Evolutionary conservation across 2,329 filamentous ascomycete genomes (phyloP), one percentile per base, ranked within the genome.

Genomic region (Neonectria punicea): DNA sequence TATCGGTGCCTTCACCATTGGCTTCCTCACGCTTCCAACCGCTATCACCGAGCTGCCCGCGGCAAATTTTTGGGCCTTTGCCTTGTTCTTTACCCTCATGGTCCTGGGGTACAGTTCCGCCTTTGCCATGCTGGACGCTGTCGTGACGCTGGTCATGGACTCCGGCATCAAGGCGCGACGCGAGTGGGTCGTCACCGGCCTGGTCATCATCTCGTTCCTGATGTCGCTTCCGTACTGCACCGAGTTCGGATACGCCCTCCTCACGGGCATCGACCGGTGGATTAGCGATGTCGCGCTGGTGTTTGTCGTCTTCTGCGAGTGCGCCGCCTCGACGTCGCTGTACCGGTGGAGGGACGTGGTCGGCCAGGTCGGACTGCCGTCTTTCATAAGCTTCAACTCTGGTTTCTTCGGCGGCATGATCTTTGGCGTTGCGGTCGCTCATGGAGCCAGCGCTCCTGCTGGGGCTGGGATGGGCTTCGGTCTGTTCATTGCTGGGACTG

Each of bases 71-170:
- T 89, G 86, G 86, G 85, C 86, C 0, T 77, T 88, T n/a, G 76
- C 85, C 0, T 76, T 88, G 1, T 89, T 89, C 73, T 86, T 89
- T 63, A 88, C 86, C 0, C 79, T 89, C 7, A 83, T 88, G 63
- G 83, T 88, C 1, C 81, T 89, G 0, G 86, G 87, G 0, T 87
- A 87, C 70, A 86, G 83, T 63, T 88, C 86, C 0, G 85, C 86
- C 1, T 88, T 88, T 63, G 86, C 85, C 53, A 87, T 89, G 85
- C 76, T 89, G 6, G 87, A 89, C 68, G 86, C 84, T 5, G 80
- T 85, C 5, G 84, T 85, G 8, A 89, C 86, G 0, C 71, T 88
- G 47, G 76, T 85, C 41, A 83, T 86, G 75, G 86, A 89, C 63
- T 80, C 83, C 0, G 84, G 85, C 16, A 55, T 67, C n/a, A 70